Base-by-base conservation (phyloP, 352 stramenopile species). In the Phytopythium sindhum region DNA sequence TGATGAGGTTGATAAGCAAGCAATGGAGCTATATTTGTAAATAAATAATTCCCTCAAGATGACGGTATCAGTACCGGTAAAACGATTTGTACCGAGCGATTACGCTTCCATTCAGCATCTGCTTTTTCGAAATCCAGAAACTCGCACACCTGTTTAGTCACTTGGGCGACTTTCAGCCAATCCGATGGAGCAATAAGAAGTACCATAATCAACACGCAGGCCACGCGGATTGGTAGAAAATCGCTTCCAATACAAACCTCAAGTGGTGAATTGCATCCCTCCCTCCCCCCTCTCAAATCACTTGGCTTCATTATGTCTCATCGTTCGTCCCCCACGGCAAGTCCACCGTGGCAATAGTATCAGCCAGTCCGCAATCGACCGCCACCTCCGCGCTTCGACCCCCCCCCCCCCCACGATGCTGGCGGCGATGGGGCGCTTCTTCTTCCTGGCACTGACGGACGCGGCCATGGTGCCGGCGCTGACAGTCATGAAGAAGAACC, bases 401-500 rank as follows among this genome's bases (percentile, higher is more conserved):
- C 47, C 15, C n/a, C 12, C 10, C n/a, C 7, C 5, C 42, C 33
- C 11, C 3, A 48, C 19, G 57, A 75, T 82, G 74, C 60, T 87
- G 56, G 63, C 78, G 35, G 66, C 75, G 44, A 45, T 91, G 17
- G 72, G 68, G 14, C 83, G 82, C 63, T 91, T 91, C 69, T 76
- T 71, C 62, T 86, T 90, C 70, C 64, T 91, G 57, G 81, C 78
- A 65, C 72, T 94, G 35, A 91, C 83, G 47, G 81, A 94, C 62
- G 72, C 72, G 12, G 80, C 81, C 31, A 91, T 95, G 76, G 62
- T 93, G 52, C 86, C 86, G 52, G 83, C 86, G 64, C 78, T 95
- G 54, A 63, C 74, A 52, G 78, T 95, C 44, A 93, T 95, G 86
- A 81, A 83, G 70, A 67, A 70, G 52, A 95, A 95, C 64, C 79